A percentile compares a stretch with the other conserved stretches of the same genome.
Evolutionary conservation across 305 asterid species (phyloP).

Genomic region (Solanum hybrid): DNA sequence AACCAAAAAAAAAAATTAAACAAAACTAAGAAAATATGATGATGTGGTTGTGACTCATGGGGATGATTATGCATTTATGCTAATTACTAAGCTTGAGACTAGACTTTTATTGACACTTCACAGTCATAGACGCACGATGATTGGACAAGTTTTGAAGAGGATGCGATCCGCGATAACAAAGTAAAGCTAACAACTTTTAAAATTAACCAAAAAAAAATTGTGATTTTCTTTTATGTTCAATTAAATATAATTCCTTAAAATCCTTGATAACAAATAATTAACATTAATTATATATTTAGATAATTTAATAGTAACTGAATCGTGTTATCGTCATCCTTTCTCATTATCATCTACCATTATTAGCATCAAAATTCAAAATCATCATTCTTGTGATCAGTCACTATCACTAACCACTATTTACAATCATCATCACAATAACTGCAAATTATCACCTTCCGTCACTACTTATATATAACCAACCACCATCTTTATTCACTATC

Average conservation of each 20-base stretch:
- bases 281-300: not conserved
- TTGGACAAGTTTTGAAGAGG: not conserved
- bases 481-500: not conserved
- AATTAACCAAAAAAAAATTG: not conserved
- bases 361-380: not conserved
- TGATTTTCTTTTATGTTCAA: not conserved
- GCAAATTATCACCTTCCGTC: not conserved
- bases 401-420: not conserved
- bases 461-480: not conserved
- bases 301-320: too few species aligned
- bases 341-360: not conserved
- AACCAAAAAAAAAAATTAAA: too few species aligned
- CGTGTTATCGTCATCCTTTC: not conserved
- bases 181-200: not conserved
- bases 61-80: too few species aligned
- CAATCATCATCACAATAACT: not conserved
- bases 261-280: not conserved
- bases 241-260: not conserved
- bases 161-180: not conserved
- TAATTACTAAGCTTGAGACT: not conserved
- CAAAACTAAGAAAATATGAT: not conserved
- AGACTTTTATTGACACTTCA: not conserved
- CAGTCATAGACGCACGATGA: not conserved
- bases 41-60: not conserved
- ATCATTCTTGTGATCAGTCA: not conserved